Conservation (phyloP, 2,329 filamentous ascomycete genomes). For the Ceratocystis albifundus region DNA sequence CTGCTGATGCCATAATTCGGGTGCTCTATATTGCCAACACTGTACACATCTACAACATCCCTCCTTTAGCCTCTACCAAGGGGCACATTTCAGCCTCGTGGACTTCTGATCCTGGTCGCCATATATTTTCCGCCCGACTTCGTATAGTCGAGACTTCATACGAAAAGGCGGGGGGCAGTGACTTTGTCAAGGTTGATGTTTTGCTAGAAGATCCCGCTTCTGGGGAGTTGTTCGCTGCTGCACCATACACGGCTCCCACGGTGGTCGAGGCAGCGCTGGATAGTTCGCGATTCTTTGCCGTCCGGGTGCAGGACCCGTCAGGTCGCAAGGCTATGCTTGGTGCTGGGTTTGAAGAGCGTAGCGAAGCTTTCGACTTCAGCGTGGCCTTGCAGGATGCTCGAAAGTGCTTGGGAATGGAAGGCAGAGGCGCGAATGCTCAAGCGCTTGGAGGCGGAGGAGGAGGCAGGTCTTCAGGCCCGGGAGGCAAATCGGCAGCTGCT, state of each 20-base stretch:
- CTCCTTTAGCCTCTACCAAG: slow-evolving; percentile 63
- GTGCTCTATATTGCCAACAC: slow-evolving; percentile 63
- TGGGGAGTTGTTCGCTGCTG: slow-evolving; percentile 71
- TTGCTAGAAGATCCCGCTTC: slow-evolving; percentile 64
- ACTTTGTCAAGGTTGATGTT: slow-evolving; percentile 55
- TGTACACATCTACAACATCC: slow-evolving; percentile 81
- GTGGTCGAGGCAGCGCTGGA: slow-evolving; percentile 70
- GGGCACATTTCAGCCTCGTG: slow-evolving; percentile 68
- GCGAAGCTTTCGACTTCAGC: slow-evolving; percentile 75
- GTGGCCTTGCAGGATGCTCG: slow-evolving; percentile 69
- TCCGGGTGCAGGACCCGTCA: slow-evolving; percentile 64
- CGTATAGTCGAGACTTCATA: slow-evolving; percentile 66
- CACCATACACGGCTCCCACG: slow-evolving; percentile 56
- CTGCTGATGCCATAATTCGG: slow-evolving; percentile 69
- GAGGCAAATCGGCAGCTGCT: slow-evolving; percentile 32
- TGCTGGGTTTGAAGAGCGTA: slow-evolving; percentile 76
- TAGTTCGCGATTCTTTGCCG: slow-evolving; percentile 71
- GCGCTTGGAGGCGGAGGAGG: slow-evolving; percentile 23
- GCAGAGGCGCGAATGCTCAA: slow-evolving; percentile 25
- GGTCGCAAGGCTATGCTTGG: slow-evolving; percentile 69
- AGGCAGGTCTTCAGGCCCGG: slow-evolving; percentile 29
- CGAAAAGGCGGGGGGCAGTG: slow-evolving; percentile 38
- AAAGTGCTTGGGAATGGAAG: slow-evolving; percentile 53
- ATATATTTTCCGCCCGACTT: slow-evolving; percentile 77
- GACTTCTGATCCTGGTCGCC: slow-evolving; percentile 58